phyloP scores from a whole-genome alignment of 1,284 basidiomycete species.

The Apiotrichum siamense region DNA sequence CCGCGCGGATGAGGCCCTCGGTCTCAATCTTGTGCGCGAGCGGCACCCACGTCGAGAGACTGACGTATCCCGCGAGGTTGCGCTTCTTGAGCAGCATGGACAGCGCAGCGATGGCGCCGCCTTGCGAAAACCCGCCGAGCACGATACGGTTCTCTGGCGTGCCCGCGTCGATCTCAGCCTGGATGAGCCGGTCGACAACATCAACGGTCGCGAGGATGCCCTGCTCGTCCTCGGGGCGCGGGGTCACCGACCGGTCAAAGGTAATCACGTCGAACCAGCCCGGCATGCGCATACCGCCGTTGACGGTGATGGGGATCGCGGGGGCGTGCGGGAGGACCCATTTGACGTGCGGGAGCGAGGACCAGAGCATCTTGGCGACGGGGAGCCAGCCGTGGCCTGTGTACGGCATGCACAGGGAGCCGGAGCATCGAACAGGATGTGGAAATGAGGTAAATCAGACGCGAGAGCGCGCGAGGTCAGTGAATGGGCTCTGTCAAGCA shows the following conservation, averaged over 20 bases:
- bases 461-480: not conserved
- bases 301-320: conserved; percentile 48
- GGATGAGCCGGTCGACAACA: conserved; percentile 63
- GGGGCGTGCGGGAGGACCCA: conserved; percentile 75
- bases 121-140: conserved; percentile 84
- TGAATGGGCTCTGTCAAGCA: not conserved
- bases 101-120: conserved; percentile 69
- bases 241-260: conserved; percentile 56
- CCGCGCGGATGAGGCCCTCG: conserved; percentile 43
- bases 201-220: conserved; percentile 63
- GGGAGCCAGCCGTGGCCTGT: conserved; percentile 67
- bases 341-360: conserved; percentile 64
- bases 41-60: conserved; percentile 72
- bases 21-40: conserved; percentile 60
- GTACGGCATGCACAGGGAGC: too few species aligned
- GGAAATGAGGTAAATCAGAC: conserved; percentile 17
- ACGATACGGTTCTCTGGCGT: conserved; percentile 56
- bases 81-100: conserved; percentile 62
- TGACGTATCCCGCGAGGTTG: conserved; percentile 65
- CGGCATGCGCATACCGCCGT: conserved; percentile 39
- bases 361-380: conserved; percentile 61
- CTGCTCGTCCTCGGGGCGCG: conserved; percentile 59
- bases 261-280: conserved; percentile 69
- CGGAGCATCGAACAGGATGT: not conserved
- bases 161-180: conserved; percentile 65